A percentile compares a stretch with the other conserved stretches of the same genome.
phyloP scores from a whole-genome alignment of 768 basidiomycete species.

The Lepiota brunneoincarnata region DNA sequence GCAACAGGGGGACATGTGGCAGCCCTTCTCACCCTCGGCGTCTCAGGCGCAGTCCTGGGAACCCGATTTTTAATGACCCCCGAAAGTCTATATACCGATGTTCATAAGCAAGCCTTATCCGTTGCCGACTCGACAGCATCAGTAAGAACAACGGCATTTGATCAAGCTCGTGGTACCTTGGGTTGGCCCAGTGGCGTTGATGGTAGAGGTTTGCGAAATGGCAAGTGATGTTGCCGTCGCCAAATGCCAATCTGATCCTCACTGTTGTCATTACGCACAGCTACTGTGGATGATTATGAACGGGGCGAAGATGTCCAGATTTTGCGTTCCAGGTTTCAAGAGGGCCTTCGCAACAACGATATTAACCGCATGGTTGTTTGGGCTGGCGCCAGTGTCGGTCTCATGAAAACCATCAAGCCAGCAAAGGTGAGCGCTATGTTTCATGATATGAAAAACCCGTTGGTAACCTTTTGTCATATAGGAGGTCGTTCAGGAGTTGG shows the following conservation, averaged over 20 bases:
- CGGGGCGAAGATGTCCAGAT: slow-evolving; percentile 40
- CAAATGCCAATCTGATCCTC: slow-evolving; percentile 2
- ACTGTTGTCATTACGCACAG: slow-evolving; percentile 28
- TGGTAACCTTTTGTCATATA: slow-evolving; percentile 21
- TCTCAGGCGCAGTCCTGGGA: slow-evolving; percentile 65
- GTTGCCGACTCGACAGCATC: slow-evolving; percentile 43
- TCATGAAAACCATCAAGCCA: slow-evolving; percentile 43
- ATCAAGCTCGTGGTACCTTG: slow-evolving; percentile 50
- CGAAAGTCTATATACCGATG: slow-evolving; percentile 57
- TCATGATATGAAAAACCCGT: slow-evolving; percentile 3
- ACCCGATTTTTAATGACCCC: slow-evolving; percentile 72
- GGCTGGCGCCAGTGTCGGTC: slow-evolving; percentile 65
- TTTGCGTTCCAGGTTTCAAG: slow-evolving; percentile 42
- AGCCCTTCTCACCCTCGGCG: slow-evolving; percentile 62
- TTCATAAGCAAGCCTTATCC: slow-evolving; percentile 52
- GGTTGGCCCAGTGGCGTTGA: slow-evolving; percentile 63
- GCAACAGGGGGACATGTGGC: slow-evolving; percentile 64
- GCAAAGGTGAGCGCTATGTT: slow-evolving; percentile 30
- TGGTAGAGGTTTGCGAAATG: slow-evolving; percentile 58
- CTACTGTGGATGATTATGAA: slow-evolving; percentile 56
- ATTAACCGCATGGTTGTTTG: slow-evolving; percentile 55
- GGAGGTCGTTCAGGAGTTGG: slow-evolving; percentile 55
- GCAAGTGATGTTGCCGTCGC: slow-evolving; percentile 21
- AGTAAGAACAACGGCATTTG: slow-evolving; percentile 62
- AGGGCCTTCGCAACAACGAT: slow-evolving; percentile 44